Evolutionary conservation across 75 land plant genomes (phyloP).

Genomic region (Cunninghamia lanceolata): DNA sequence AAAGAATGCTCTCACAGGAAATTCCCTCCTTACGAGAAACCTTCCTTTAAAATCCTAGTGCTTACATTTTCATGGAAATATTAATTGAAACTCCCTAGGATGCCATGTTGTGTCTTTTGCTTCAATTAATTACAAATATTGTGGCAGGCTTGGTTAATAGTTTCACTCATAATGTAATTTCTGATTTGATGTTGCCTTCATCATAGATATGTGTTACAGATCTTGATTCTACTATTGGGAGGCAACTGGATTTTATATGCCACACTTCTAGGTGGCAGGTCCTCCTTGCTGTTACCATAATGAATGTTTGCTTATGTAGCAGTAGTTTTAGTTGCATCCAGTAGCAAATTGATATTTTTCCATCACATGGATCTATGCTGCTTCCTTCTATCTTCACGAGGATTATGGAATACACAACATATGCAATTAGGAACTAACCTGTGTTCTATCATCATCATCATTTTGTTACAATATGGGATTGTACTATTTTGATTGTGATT

Average conservation of each 20-base stretch:
- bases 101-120: not conserved
- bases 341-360: not conserved
- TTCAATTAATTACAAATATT: not conserved
- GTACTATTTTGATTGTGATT: not conserved
- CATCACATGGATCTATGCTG: not conserved
- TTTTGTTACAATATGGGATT: not conserved
- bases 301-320: not conserved
- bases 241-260: not conserved
- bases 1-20: not conserved
- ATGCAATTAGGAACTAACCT: not conserved
- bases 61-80: not conserved
- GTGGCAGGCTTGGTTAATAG: not conserved
- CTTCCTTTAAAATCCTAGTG: not conserved
- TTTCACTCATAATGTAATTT: not conserved
- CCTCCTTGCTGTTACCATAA: not conserved
- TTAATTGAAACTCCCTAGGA: not conserved
- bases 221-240: not conserved
- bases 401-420: not conserved
- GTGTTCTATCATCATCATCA: not conserved
- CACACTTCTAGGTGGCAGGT: not conserved
- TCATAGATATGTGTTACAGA: not conserved
- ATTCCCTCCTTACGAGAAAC: not conserved
- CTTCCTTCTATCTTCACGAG: not conserved
- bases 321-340: not conserved
- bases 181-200: constrained; percentile 1